Conservation (phyloP, 768 basidiomycete species). For the Neoboletus magnificus region DNA sequence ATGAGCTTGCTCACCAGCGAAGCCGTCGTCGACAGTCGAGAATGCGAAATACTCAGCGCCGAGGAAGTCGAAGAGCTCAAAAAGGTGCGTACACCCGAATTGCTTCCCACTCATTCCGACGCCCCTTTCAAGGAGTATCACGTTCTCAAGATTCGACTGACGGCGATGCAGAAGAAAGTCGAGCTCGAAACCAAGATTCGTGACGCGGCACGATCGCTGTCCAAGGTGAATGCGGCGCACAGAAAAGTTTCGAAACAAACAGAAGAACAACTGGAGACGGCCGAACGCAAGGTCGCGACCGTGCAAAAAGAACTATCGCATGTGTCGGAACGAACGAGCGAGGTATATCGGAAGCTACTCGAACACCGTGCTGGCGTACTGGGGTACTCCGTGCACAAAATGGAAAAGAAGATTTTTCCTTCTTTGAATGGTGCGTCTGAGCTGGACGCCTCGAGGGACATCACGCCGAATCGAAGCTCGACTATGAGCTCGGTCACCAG, state of each 20-base stretch:
- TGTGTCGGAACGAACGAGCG: slow-evolving; percentile 60
- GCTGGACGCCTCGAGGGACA: slow-evolving; percentile 46
- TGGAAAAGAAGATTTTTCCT: slow-evolving; percentile 53
- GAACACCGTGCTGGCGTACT: slow-evolving; percentile 85
- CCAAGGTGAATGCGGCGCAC: slow-evolving; percentile 58
- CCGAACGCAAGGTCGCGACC: slow-evolving; percentile 68
- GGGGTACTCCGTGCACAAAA: slow-evolving; percentile 60
- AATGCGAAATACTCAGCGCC: slow-evolving; percentile 70
- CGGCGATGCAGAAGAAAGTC: slow-evolving; percentile 69
- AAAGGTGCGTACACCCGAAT: slow-evolving; percentile 44
- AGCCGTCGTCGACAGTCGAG: slow-evolving; percentile 88
- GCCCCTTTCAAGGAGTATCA: slow-evolving; percentile 61
- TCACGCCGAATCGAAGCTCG: slow-evolving; percentile 49
- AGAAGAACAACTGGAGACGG: slow-evolving; percentile 65
- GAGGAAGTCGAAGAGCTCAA: slow-evolving; percentile 72
- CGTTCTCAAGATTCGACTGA: slow-evolving; percentile 60
- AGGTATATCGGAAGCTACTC: slow-evolving; percentile 60
- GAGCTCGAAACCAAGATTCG: slow-evolving; percentile 83
- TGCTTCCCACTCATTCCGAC: slow-evolving; percentile 14
- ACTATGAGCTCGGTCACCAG: slow-evolving; percentile 50
- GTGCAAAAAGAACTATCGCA: slow-evolving; percentile 72
- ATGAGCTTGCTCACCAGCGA: slow-evolving; percentile 90
- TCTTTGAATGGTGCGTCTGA: slow-evolving; percentile 32
- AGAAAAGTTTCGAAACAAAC: slow-evolving; percentile 62
- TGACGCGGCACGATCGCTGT: slow-evolving; percentile 75